Evolutionary conservation across 805 yeast genomes (phyloP), one percentile per base, ranked within the genome.

Genomic region (Schizosaccharomyces lindneri): DNA sequence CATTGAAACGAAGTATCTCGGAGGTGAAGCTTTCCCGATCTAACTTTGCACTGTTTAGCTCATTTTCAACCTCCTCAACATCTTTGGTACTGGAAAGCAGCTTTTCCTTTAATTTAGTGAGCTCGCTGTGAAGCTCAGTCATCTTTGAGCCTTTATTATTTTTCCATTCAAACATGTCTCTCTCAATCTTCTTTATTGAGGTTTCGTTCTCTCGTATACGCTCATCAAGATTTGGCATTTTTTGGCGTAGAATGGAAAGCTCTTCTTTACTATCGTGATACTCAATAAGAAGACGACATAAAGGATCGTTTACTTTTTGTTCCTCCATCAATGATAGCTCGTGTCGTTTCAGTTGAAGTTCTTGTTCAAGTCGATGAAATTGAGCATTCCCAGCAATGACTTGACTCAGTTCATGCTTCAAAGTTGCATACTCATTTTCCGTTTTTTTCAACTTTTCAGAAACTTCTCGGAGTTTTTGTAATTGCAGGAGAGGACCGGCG

Each of bases 101-200:
- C 59, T 76, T 71, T 5, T 67, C 64, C 0, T 73, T 67, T 4
- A 84, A 69, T 6, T 67, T 65, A 11, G 68, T 67, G 29, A 84
- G 75, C 64, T 84, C 87, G 4, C 67, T 64, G 65, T 79, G 24
- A 15, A 75, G 65, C 66, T 84, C 80, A 60, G 79, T 80, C 63
- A 94, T 74, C 70, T 90, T 94, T 0, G 83, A 78, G 0, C 89
- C 87, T 66, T 88, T 89, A 69, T 94, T 84, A 55, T 73, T 74
- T 63, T 79, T 80, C 69, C 88, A 90, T 67, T 93, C 97, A 61
- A 77, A 75, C 74, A 88, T 85, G 69, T 93, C 97, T 19, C 74
- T 78, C 67, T 85, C 85, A 61, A 85, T 81, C 6, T 69, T 68
- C 2, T 67, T 65, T 13, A 85, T 78, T 36, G 82, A 84, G 0